Base-by-base conservation (phyloP, 768 basidiomycete genomes). In the Collybia sordida region DNA sequence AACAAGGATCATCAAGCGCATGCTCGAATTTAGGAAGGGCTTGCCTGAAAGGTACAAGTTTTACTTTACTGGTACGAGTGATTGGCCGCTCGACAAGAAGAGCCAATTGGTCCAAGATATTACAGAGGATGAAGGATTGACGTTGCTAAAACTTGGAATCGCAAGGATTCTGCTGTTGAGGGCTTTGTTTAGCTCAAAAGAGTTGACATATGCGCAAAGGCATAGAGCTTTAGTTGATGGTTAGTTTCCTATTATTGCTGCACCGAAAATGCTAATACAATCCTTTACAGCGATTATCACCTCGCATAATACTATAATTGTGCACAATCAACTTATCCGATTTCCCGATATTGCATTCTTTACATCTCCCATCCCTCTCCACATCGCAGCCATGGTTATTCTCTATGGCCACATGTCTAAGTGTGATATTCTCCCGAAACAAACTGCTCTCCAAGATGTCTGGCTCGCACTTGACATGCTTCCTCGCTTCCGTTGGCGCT, bases 341-440 rank as follows among this genome's bases (percentile, higher is more conserved):
- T 93, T 86, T 76, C 90, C 91, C 9, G 86, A 93, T 50, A 87
- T 88, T 57, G 88, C 85, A 3, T 93, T 93, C 72, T 93, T 93
- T 64, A 88, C 88, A 19, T 92, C 90, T 3, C 91, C 91, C 2
- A 90, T 90, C 51, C 91, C 91, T 12, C 75, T 93, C 17, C 91
- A 93, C 66, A 91, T 93, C 47, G 87, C 90, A 0, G 91, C 91
- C 6, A 92, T 93, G 90, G 88, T 93, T 50, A 92, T 93, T 52
- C 76, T 93, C 17, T 93, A 86, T 62, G 91, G 91, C 1, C 88
- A 88, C 59, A 90, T 91, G 79, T 89, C 86, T 6, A 81, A 82
- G 45, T 88, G 86, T 52, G 81, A 88, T 22, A 79, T 77, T 36
- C 75, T 91, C 22, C 67, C 85, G 1, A 77, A 74, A 35, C 73